A percentile compares a stretch with the other conserved stretches of the same genome.
These are phyloP conservation scores for Colletotrichum lentis DNA, from an alignment of 2,329 filamentous ascomycete genomes.

Conservation along the genomic window DNA sequence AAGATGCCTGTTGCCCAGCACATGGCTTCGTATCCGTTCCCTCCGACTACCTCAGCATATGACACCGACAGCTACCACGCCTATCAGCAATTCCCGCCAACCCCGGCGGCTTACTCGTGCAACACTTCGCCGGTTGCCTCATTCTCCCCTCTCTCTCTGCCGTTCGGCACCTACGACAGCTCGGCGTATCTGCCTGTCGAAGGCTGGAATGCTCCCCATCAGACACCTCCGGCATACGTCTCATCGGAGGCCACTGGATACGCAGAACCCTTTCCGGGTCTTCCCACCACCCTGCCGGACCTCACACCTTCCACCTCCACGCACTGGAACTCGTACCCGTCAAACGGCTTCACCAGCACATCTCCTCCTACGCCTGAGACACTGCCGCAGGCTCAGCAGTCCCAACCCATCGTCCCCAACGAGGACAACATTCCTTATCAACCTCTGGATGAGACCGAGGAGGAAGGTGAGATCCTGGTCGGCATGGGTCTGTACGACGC, in stretches of 20 bases:
- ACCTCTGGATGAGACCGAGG: conserved; percentile 60
- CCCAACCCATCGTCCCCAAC: conserved; percentile 54
- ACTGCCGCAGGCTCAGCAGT: conserved; percentile 61
- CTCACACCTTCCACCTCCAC: conserved; percentile 39
- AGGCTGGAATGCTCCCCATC: conserved; percentile 49
- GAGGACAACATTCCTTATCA: conserved; percentile 61
- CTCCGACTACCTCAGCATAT: conserved; percentile 49
- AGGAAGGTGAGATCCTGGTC: conserved; percentile 76
- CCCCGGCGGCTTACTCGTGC: conserved; percentile 64
- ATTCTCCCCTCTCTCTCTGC: conserved; percentile 63
- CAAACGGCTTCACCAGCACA: conserved; percentile 56
- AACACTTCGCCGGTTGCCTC: conserved; percentile 64
- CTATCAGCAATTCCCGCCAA: conserved; percentile 59
- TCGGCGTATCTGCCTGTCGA: conserved; percentile 53
- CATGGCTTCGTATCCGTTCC: conserved; percentile 53
- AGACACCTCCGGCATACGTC: conserved; percentile 44
- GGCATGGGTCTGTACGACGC: conserved; percentile 84
- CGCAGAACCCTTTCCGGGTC: conserved; percentile 46
- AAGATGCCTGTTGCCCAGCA: conserved; percentile 43
- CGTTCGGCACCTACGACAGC: conserved; percentile 52
- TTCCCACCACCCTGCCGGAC: conserved; percentile 37
- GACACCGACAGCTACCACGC: conserved; percentile 53
- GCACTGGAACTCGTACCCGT: conserved; percentile 57
- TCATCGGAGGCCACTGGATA: conserved; percentile 41
- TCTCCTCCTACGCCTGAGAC: conserved; percentile 69